A percentile compares a stretch with the other conserved stretches of the same genome.
Evolutionary conservation across 371 early-diverging fungal species (phyloP).

Genomic region (Apophysomyces elegans): DNA sequence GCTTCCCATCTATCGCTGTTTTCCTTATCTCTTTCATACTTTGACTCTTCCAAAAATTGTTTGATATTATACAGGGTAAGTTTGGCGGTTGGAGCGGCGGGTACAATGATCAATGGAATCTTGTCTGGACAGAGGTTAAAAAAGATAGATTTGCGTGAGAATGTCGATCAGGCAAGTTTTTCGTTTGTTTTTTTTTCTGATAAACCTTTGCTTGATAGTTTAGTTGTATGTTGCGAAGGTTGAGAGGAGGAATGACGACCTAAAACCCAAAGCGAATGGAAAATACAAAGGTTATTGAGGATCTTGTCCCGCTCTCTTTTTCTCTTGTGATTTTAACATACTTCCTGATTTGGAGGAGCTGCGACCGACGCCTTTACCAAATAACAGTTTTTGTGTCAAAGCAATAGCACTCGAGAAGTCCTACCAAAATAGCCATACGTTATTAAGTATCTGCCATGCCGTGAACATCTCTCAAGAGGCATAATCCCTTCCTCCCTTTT

Average conservation of each 20-base stretch:
- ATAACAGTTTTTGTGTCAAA: conserved; percentile 9
- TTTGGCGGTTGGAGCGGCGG: conserved; percentile 82
- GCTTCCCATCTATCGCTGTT: neutral
- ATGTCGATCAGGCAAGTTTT: neutral
- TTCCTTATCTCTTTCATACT: conserved; percentile 38
- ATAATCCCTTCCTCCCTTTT: neutral
- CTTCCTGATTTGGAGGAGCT: conserved; percentile 6
- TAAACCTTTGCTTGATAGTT: conserved; percentile 18
- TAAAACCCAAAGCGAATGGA: neutral
- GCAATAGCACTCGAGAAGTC: neutral
- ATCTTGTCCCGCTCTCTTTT: neutral
- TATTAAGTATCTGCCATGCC: too few relatives aligned
- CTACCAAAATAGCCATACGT: neutral
- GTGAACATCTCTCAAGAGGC: too few relatives aligned
- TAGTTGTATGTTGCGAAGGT: neutral
- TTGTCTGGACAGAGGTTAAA: conserved; percentile 23
- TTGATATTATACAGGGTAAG: conserved; percentile 86
- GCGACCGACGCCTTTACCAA: conserved; percentile 10
- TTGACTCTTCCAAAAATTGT: conserved; percentile 74
- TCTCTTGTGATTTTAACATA: neutral
- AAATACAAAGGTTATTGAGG: neutral
- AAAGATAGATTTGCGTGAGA: conserved; percentile 8
- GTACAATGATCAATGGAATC: conserved; percentile 89
- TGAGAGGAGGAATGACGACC: neutral
- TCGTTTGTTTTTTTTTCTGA: conserved; percentile 1